These are phyloP conservation scores for Nemania diffusa DNA, from an alignment of 2,329 filamentous ascomycete genomes.

Conservation along the genomic window DNA sequence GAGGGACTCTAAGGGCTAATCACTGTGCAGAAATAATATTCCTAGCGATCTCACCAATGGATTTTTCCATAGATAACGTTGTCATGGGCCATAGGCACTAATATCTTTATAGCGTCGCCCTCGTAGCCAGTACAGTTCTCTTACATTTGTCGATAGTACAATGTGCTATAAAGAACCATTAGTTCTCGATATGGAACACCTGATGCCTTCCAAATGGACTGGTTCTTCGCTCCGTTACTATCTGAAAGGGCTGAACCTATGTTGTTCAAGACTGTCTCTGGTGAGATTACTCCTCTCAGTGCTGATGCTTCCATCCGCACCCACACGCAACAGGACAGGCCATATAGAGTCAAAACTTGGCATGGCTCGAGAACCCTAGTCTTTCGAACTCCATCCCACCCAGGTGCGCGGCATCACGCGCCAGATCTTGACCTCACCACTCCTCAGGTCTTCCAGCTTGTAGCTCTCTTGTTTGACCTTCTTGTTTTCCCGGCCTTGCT, in stretches of 20 bases:
- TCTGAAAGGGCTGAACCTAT: constrained; percentile 23
- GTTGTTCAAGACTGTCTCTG: constrained; percentile 39
- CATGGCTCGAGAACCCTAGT: constrained; percentile 56
- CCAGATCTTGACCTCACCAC: constrained; percentile 97
- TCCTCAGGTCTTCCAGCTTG: constrained; percentile 88
- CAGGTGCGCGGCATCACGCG: constrained; percentile 90
- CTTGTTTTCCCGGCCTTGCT: constrained; percentile 91
- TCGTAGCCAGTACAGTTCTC: constrained; percentile 5
- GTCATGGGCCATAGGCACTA: background rate
- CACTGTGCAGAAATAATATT: background rate
- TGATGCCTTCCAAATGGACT: constrained; percentile 1
- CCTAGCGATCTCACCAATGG: background rate
- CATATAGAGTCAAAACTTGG: constrained; percentile 42
- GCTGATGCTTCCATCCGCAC: constrained; percentile 43
- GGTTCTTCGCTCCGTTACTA: constrained; percentile 13
- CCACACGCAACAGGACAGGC: constrained; percentile 45
- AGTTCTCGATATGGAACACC: constrained; percentile 30
- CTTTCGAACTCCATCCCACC: constrained; percentile 84
- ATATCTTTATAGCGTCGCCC: constrained; percentile 8
- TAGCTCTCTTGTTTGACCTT: constrained; percentile 96
- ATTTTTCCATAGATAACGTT: background rate
- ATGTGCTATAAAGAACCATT: constrained; percentile 20
- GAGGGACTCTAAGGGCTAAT: background rate
- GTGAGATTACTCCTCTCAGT: constrained; percentile 24
- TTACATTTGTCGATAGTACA: constrained; percentile 22